Evolutionary conservation across 2,329 filamentous ascomycete species (phyloP).

Genomic region (Claviceps maximensis): DNA sequence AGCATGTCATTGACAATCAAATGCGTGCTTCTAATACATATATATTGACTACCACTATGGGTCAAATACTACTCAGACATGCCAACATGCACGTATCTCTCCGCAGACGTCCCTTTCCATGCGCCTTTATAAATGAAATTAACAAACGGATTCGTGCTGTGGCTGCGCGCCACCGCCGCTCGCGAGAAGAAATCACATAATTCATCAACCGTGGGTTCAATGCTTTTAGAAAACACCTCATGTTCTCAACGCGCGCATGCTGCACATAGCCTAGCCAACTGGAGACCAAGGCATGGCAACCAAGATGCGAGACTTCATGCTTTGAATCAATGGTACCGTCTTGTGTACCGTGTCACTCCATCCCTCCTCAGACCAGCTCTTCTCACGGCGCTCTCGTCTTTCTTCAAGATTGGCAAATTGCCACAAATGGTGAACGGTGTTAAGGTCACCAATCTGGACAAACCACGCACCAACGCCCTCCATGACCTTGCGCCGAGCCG

Average conservation of each 20-base stretch:
- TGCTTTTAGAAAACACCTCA: background rate
- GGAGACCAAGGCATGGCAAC: slow-evolving; percentile 96
- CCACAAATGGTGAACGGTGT: slow-evolving; percentile 97
- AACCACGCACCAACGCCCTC: slow-evolving; percentile 98
- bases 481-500: slow-evolving; percentile 91
- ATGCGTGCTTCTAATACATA: background rate
- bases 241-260: background rate
- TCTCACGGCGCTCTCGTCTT: slow-evolving; percentile 75
- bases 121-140: background rate
- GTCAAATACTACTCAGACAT: background rate
- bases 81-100: background rate
- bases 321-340: slow-evolving; percentile 92
- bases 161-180: background rate
- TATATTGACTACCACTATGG: background rate
- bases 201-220: no score
- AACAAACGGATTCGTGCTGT: background rate
- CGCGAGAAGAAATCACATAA: background rate
- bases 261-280: slow-evolving; percentile 46
- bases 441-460: slow-evolving; percentile 92
- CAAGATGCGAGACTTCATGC: slow-evolving; percentile 87
- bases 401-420: slow-evolving; percentile 97
- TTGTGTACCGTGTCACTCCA: slow-evolving; percentile 98
- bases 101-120: background rate
- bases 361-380: slow-evolving; percentile 89
- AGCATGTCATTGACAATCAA: no score